phyloP scores from a whole-genome alignment of 176 grass and related monocot species.

The Elaeis guineensis region DNA sequence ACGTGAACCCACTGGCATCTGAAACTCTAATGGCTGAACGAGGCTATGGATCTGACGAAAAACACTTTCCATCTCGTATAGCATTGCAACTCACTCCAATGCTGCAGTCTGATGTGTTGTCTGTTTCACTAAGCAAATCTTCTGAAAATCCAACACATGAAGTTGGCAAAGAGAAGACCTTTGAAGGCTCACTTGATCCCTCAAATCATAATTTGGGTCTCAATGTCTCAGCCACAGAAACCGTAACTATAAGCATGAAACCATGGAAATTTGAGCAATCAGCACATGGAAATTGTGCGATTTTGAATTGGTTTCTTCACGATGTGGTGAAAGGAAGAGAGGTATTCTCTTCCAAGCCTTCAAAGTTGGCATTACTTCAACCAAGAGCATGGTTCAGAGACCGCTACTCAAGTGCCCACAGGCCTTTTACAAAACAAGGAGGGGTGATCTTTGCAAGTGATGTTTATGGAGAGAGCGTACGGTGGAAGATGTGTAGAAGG shows the following conservation, averaged over 20 bases:
- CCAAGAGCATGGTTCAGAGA: conserved; percentile 71
- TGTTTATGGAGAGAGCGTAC: conserved; percentile 78
- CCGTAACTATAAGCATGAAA: conserved; percentile 59
- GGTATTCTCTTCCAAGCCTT: conserved; percentile 59
- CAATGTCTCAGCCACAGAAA: conserved; percentile 36
- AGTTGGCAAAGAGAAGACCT: conserved; percentile 43
- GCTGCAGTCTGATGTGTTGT: conserved; percentile 66
- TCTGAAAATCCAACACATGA: conserved; percentile 68
- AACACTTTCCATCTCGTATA: conserved; percentile 77
- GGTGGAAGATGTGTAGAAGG: conserved; percentile 58
- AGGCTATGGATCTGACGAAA: conserved; percentile 75
- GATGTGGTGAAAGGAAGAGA: conserved; percentile 70
- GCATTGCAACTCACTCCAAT: conserved; percentile 84
- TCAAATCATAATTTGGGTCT: conserved; percentile 56
- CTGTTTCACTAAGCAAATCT: conserved; percentile 68
- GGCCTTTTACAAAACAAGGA: conserved; percentile 73
- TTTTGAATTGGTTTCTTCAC: conserved; percentile 71
- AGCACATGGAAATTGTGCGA: conserved; percentile 45
- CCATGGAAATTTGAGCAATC: conserved; percentile 96
- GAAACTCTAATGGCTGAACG: conserved; percentile 75
- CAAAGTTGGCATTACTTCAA: conserved; percentile 68
- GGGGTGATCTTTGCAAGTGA: conserved; percentile 74
- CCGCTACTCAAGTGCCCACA: conserved; percentile 50
- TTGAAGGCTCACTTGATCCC: conserved; percentile 71
- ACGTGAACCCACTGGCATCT: conserved; percentile 56